phyloP scores from a whole-genome alignment of 228 moss, liverwort and hornwort species.

The Sphagnum magellanicum region DNA sequence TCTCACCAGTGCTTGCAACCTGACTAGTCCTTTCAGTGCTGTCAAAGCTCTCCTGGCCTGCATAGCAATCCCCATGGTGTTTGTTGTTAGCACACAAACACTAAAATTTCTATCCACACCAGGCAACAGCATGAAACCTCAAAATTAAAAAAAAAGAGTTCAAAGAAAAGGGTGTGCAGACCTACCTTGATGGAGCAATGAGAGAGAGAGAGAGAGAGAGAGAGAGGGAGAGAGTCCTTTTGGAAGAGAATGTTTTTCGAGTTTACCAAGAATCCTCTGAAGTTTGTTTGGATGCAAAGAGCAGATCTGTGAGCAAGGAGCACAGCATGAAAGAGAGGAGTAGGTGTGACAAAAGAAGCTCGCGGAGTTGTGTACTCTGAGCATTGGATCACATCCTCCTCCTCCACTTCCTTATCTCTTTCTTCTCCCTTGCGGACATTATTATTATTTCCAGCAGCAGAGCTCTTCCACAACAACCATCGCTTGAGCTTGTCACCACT shows the following conservation, averaged over 20 bases:
- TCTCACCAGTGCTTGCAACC: constrained; percentile 77
- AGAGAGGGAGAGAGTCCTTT: too few species aligned
- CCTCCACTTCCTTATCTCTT: constrained; percentile 8
- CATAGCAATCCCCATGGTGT: background rate
- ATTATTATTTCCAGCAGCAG: constrained; percentile 14
- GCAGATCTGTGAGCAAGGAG: constrained; percentile 16
- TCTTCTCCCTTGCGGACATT: constrained; percentile 1
- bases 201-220: too few species aligned
- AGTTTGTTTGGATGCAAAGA: constrained; percentile 74
- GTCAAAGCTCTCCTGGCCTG: constrained; percentile 74
- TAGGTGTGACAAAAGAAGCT: too few species aligned
- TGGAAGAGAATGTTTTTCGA: too few species aligned
- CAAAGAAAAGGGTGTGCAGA: too few species aligned
- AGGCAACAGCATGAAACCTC: background rate
- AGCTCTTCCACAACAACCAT: constrained; percentile 25
- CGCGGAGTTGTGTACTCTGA: too few species aligned
- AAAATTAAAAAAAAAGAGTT: background rate
- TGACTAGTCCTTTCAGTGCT: constrained; percentile 75
- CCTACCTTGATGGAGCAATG: too few species aligned
- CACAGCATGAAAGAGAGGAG: too few species aligned
- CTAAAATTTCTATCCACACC: too few species aligned
- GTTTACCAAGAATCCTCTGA: constrained; percentile 68
- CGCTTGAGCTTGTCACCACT: constrained; percentile 25
- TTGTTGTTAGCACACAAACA: background rate
- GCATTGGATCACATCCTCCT: too few species aligned